Evolutionary conservation across 2,329 filamentous ascomycete species (phyloP).

Genomic region (Alternaria triticimaculans): DNA sequence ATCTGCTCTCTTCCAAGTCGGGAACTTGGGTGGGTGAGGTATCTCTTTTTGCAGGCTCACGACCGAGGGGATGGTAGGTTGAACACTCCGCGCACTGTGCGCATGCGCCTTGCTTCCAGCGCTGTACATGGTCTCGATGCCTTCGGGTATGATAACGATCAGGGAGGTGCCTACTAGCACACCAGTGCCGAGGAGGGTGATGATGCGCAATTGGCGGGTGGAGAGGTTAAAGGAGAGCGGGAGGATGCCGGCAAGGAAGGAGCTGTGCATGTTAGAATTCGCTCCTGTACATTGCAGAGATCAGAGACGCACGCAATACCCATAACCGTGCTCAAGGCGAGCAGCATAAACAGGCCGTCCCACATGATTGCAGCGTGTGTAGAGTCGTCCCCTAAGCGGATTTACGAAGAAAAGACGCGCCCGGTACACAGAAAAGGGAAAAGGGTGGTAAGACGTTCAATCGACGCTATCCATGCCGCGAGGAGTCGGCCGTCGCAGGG

Average conservation of each 20-base stretch:
- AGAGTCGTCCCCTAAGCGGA: slow-evolving; percentile 14
- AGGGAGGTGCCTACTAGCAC: slow-evolving; percentile 93
- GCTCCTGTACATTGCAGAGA: neutral
- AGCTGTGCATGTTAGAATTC: slow-evolving; percentile 62
- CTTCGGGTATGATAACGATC: slow-evolving; percentile 97
- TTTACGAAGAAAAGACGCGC: slow-evolving; percentile 22
- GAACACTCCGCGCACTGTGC: slow-evolving; percentile 30
- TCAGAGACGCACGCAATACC: slow-evolving; percentile 62
- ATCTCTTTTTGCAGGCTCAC: slow-evolving; percentile 36
- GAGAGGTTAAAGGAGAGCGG: slow-evolving; percentile 89
- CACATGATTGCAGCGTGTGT: slow-evolving; percentile 51
- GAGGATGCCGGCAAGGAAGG: slow-evolving; percentile 89
- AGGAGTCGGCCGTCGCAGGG: slow-evolving; percentile 1
- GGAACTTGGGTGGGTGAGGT: slow-evolving; percentile 31
- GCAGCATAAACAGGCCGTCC: slow-evolving; percentile 70
- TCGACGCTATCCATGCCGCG: slow-evolving; percentile 25
- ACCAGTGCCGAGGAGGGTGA: slow-evolving; percentile 91
- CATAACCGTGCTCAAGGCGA: slow-evolving; percentile 70
- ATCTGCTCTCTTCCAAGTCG: slow-evolving; percentile 28
- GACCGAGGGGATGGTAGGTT: slow-evolving; percentile 33
- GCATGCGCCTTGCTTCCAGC: slow-evolving; percentile 45
- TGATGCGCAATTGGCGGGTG: slow-evolving; percentile 82
- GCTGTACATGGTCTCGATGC: slow-evolving; percentile 85
- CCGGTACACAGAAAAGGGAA: slow-evolving; percentile 20
- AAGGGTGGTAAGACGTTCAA: slow-evolving; percentile 14